Evolutionary conservation across 140 eudicot species (phyloP).

Genomic region (Ambrosia hybrid): DNA sequence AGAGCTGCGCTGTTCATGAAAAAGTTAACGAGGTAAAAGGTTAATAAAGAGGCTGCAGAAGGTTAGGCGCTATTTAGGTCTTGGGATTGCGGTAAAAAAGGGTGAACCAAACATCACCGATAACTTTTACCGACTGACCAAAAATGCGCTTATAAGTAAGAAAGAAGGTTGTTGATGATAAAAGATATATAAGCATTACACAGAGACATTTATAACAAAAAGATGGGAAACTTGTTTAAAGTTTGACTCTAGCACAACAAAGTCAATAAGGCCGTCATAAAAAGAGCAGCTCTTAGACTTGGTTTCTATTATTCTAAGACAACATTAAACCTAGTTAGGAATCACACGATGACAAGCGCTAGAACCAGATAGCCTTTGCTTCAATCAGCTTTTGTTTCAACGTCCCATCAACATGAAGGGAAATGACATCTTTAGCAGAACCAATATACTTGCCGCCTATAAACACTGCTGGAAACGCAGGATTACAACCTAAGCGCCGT

Average conservation of each 20-base stretch:
- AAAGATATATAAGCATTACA: not conserved
- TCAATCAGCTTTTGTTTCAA: constrained; percentile 65
- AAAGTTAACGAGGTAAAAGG: too few relatives aligned
- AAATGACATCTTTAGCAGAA: constrained; percentile 69
- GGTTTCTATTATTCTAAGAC: constrained; percentile 18
- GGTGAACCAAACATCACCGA: too few relatives aligned
- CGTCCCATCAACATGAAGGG: constrained; percentile 77
- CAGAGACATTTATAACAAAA: constrained; percentile 12
- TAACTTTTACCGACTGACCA: not conserved
- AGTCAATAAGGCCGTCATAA: constrained; percentile 32
- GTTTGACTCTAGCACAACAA: constrained; percentile 19
- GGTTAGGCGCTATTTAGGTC: too few relatives aligned
- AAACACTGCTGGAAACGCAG: constrained; percentile 78
- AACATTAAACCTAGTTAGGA: constrained; percentile 5
- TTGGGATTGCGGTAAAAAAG: too few relatives aligned
- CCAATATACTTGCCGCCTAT: constrained; percentile 81
- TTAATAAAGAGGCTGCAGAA: too few relatives aligned
- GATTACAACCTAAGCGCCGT: constrained; percentile 59
- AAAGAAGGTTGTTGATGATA: constrained; percentile 6
- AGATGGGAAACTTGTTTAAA: not conserved
- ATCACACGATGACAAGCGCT: constrained; percentile 25
- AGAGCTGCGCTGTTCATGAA: too few relatives aligned
- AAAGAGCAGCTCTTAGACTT: constrained; percentile 28
- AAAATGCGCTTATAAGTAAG: not conserved
- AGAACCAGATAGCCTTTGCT: constrained; percentile 88